Evolutionary conservation across 2,329 filamentous ascomycete species (phyloP).

Genomic region (Sclerotinia subarctica): DNA sequence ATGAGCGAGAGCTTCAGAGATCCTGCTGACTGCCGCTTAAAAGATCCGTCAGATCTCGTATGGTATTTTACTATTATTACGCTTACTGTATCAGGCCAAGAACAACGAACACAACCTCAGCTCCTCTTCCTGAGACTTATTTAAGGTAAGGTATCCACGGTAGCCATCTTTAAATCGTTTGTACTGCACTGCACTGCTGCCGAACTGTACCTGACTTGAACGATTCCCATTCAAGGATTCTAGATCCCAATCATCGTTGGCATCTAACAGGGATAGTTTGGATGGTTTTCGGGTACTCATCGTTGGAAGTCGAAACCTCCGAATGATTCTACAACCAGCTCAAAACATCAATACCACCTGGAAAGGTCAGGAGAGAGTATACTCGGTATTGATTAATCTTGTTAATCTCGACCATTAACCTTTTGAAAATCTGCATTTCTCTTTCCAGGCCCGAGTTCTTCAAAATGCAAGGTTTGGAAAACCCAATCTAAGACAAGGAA

Average conservation of each 20-base stretch:
- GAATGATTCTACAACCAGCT: neutral
- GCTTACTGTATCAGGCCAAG: slow-evolving; percentile 20
- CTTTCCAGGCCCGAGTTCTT: slow-evolving; percentile 12
- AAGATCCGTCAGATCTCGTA: slow-evolving; percentile 13
- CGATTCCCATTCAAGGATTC: slow-evolving; percentile 20
- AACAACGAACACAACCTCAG: slow-evolving; percentile 18
- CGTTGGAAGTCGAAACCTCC: neutral
- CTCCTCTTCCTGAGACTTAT: slow-evolving; percentile 4
- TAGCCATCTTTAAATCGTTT: neutral
- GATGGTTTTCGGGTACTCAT: neutral
- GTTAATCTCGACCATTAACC: neutral
- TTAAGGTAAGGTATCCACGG: slow-evolving; percentile 1
- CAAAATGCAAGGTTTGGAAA: slow-evolving; percentile 10
- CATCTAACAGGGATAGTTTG: slow-evolving; percentile 10
- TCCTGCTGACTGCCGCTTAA: slow-evolving; percentile 2
- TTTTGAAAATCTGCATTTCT: neutral
- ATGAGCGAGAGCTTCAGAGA: neutral
- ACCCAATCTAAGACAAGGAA: slow-evolving; percentile 3
- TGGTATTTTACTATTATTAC: neutral
- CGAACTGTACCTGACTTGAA: slow-evolving; percentile 18
- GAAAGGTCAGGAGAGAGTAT: neutral
- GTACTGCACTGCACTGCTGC: slow-evolving; percentile 16
- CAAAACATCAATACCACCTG: neutral
- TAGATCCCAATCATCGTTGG: slow-evolving; percentile 18
- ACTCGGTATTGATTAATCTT: neutral